phyloP scores from a whole-genome alignment of 805 yeast genomes.

The Phaffomyces antillensis region DNA sequence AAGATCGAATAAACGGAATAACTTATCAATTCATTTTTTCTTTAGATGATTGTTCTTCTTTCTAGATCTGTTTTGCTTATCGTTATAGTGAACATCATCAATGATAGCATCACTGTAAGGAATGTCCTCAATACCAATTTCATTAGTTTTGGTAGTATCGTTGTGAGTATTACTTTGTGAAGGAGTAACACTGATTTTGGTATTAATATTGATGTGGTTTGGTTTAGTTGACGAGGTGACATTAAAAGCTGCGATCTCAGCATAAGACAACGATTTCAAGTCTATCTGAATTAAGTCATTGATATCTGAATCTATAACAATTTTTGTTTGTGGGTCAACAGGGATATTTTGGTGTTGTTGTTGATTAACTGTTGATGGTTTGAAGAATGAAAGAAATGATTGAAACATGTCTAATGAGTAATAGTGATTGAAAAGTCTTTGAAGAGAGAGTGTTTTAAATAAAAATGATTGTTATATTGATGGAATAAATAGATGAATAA shows the following conservation, averaged over 20 bases:
- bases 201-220: too few relatives aligned
- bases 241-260: constrained; percentile 40
- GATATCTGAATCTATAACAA: constrained; percentile 14
- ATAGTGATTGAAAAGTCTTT: too few relatives aligned
- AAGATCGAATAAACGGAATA: too few relatives aligned
- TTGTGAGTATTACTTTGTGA: not conserved
- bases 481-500: too few relatives aligned
- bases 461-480: too few relatives aligned
- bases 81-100: constrained; percentile 12
- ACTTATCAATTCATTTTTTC: not conserved
- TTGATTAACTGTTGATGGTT: not conserved
- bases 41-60: constrained; percentile 4
- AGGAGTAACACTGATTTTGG: not conserved
- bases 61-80: constrained; percentile 16
- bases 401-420: not conserved
- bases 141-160: too few relatives aligned
- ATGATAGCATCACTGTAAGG: constrained; percentile 10
- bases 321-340: constrained; percentile 1
- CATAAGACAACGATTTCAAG: constrained; percentile 42
- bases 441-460: too few relatives aligned
- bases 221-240: not conserved
- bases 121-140: not conserved
- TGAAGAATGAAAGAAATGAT: not conserved
- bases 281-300: constrained; percentile 41
- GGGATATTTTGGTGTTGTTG: not conserved